Conservation (phyloP, 257 asterid species). For the Hygrophila difformis region DNA sequence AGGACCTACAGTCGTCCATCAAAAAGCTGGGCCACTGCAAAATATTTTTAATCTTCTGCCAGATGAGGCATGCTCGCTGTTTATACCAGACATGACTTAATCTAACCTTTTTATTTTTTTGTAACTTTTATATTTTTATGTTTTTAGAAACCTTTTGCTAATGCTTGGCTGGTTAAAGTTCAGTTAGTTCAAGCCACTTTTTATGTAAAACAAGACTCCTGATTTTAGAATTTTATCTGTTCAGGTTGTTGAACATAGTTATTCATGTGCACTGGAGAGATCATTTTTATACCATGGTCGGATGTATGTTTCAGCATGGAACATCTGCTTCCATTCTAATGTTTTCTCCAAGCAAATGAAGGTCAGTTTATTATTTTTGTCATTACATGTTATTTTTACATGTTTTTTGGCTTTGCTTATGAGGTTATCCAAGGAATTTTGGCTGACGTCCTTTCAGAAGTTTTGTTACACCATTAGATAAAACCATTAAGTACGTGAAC, state of each 20-base stretch:
- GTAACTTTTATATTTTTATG: too few species aligned
- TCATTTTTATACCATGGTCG: slow-evolving; percentile 93
- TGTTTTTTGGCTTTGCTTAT: too few species aligned
- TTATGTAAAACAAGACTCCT: slow-evolving; percentile 22
- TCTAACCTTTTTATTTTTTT: too few species aligned
- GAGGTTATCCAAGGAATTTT: too few species aligned
- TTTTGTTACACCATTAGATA: too few species aligned
- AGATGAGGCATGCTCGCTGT: slow-evolving; percentile 54
- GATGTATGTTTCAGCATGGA: slow-evolving; percentile 76
- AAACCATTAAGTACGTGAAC: too few species aligned
- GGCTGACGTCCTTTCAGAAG: too few species aligned
- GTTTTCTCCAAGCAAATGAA: slow-evolving; percentile 92
- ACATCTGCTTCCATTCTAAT: slow-evolving; percentile 91
- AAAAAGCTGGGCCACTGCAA: slow-evolving; percentile 84
- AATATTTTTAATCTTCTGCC: slow-evolving; percentile 72
- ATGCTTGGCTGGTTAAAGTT: slow-evolving; percentile 9
- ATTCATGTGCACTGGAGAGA: slow-evolving; percentile 94
- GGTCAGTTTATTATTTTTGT: slow-evolving; percentile 35
- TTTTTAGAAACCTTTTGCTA: slow-evolving; percentile 12
- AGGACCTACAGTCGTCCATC: slow-evolving; percentile 62
- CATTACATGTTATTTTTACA: too few species aligned
- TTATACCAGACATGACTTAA: slow-evolving; percentile 29
- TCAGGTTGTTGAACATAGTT: slow-evolving; percentile 87
- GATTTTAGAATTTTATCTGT: slow-evolving; percentile 18
- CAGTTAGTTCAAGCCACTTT: slow-evolving; percentile 4